A percentile compares a stretch with the other conserved stretches of the same genome.
Conservation (phyloP, 2,329 filamentous ascomycete species). For the Claviceps sp. region DNA sequence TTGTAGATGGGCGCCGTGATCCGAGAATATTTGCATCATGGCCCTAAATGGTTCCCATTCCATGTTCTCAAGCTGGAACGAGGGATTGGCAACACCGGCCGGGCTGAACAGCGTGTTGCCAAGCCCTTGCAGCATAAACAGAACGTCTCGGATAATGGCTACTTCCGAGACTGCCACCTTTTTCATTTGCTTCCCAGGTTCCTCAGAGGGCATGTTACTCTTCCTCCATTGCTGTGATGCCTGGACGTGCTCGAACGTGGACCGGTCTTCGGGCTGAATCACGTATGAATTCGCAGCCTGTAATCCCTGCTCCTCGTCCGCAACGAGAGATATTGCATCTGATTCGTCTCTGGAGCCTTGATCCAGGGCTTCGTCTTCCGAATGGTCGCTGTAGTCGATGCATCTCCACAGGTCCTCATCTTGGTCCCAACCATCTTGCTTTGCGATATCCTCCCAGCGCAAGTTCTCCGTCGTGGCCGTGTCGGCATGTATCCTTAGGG, state of each 20-base stretch:
- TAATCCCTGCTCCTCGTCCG: constrained; percentile 16
- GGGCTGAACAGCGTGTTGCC: constrained; percentile 56
- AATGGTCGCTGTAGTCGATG: constrained; percentile 55
- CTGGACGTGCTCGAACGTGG: constrained; percentile 18
- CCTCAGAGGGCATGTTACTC: constrained; percentile 19
- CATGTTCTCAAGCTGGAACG: constrained; percentile 34
- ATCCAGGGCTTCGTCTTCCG: constrained; percentile 33
- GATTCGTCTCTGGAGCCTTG: constrained; percentile 25
- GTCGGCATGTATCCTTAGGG: constrained; percentile 28
- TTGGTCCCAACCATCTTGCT: constrained; percentile 58
- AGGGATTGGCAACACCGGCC: constrained; percentile 24
- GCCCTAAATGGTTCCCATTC: constrained; percentile 37
- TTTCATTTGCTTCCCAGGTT: constrained; percentile 18
- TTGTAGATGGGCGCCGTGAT: constrained; percentile 31
- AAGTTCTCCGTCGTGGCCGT: constrained; percentile 33
- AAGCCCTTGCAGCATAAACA: constrained; percentile 77
- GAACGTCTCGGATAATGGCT: constrained; percentile 58
- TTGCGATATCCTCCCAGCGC: constrained; percentile 68
- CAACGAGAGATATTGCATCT: constrained; percentile 18
- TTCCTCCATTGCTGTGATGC: constrained; percentile 23
- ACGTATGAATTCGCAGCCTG: constrained; percentile 21
- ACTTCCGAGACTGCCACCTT: constrained; percentile 51
- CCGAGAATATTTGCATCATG: constrained; percentile 32
- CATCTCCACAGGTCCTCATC: constrained; percentile 58
- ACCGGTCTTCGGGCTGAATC: constrained; percentile 19